Percentiles rank a stretch among this genome's conserved stretches.
Conservation (phyloP, 495 filamentous ascomycete species). For the Aspergillus cavernicola region DNA sequence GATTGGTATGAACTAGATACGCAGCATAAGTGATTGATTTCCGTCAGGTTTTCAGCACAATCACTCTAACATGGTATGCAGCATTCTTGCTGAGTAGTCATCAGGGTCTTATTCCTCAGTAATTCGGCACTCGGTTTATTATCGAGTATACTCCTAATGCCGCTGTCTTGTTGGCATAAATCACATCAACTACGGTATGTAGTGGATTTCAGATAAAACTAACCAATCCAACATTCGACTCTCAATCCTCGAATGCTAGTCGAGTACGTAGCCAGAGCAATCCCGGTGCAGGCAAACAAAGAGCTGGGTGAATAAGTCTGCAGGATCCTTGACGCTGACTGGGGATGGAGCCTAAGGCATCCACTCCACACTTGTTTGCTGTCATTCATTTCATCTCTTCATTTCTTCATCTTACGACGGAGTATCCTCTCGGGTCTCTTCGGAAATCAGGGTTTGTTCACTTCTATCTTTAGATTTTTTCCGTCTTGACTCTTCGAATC, state of each 20-base stretch:
- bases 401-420: not conserved
- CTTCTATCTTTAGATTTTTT: constrained; percentile 11
- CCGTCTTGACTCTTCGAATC: not conserved
- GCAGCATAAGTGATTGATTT: too few species aligned
- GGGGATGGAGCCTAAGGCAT: not conserved
- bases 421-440: not conserved
- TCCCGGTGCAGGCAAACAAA: not conserved
- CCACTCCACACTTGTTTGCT: not conserved
- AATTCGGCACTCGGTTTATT: too few species aligned
- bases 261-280: not conserved
- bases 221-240: not conserved
- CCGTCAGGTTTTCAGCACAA: too few species aligned
- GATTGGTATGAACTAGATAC: too few species aligned
- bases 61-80: too few species aligned
- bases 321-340: not conserved
- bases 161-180: too few species aligned
- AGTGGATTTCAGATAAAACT: too few species aligned
- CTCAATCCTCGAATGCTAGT: not conserved
- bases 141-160: too few species aligned
- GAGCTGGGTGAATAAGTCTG: not conserved
- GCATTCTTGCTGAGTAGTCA: too few species aligned
- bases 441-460: too few species aligned
- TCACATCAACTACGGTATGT: too few species aligned
- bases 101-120: too few species aligned
- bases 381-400: not conserved